A percentile compares a stretch with the other conserved stretches of the same genome.
Conservation (phyloP, 2,329 filamentous ascomycete species). For the Xylariaceae sp. region DNA sequence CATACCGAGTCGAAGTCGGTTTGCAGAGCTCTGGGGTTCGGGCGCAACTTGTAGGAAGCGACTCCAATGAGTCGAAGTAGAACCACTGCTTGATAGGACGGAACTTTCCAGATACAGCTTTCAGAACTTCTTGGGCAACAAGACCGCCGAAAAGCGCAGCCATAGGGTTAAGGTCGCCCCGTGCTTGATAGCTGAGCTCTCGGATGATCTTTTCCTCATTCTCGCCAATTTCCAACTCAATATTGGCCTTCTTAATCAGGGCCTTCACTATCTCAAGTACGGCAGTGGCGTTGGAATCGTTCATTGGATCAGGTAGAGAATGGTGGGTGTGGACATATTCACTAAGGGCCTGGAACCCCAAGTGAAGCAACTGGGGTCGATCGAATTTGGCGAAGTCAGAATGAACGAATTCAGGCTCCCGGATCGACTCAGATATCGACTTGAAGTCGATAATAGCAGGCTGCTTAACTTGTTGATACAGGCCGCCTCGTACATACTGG, state of each 20-base stretch:
- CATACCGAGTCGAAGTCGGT: constrained; percentile 79
- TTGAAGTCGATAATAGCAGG: constrained; percentile 90
- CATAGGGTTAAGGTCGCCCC: constrained; percentile 85
- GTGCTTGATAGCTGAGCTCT: constrained; percentile 91
- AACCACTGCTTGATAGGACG: constrained; percentile 92
- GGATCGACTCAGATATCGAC: constrained; percentile 68
- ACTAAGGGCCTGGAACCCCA: constrained; percentile 89
- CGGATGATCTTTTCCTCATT: constrained; percentile 92
- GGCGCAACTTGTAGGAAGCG: constrained; percentile 67
- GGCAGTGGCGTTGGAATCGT: constrained; percentile 75
- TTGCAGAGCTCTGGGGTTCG: constrained; percentile 85
- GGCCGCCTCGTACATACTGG: constrained; percentile 79
- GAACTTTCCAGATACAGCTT: constrained; percentile 97
- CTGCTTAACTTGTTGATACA: constrained; percentile 98
- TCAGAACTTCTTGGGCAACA: constrained; percentile 89
- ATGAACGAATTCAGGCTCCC: constrained; percentile 82
- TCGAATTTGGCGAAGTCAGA: constrained; percentile 99
- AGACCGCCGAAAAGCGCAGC: constrained; percentile 93
- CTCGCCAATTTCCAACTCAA: constrained; percentile 81
- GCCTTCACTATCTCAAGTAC: constrained; percentile 69
- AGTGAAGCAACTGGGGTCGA: constrained; percentile 82
- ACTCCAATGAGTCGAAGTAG: constrained; percentile 98
- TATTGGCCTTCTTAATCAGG: constrained; percentile 67
- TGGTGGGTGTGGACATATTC: constrained; percentile 72
- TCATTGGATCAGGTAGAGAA: constrained; percentile 74